Evolutionary conservation across 2,329 filamentous ascomycete genomes (phyloP).

Genomic region (Davidsoniella neocaledoniae): DNA sequence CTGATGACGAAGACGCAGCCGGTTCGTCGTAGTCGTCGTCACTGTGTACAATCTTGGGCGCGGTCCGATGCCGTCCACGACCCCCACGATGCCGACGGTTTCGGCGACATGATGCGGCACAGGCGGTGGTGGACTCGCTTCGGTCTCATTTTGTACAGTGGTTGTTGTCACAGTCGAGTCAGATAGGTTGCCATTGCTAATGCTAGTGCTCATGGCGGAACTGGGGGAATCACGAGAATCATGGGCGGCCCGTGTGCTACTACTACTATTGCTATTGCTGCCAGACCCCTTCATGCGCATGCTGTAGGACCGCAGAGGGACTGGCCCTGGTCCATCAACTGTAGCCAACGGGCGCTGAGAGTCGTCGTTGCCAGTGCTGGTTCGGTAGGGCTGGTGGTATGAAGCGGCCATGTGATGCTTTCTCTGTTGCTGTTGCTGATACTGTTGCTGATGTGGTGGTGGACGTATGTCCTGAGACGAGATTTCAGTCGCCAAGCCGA

Average conservation of each 20-base stretch:
- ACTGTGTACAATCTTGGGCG: constrained; percentile 1
- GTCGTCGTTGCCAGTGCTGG: no score
- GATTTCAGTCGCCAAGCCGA: no score
- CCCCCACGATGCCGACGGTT: neutral
- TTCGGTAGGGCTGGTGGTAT: no score
- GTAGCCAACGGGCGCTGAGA: no score
- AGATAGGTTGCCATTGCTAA: constrained; percentile 1
- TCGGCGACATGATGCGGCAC: neutral
- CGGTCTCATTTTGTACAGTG: neutral
- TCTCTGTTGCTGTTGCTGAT: no score
- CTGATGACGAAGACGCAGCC: constrained; percentile 3
- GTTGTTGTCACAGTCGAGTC: constrained; percentile 9
- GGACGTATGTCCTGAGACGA: no score
- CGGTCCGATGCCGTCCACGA: neutral
- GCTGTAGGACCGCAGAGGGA: neutral
- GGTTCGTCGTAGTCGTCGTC: constrained; percentile 4
- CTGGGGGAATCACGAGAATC: no score
- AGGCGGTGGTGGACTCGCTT: neutral
- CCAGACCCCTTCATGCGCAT: neutral
- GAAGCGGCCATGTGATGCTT: no score
- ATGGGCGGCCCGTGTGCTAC: no score
- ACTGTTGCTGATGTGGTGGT: no score
- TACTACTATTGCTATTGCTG: neutral
- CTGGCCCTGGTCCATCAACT: neutral
- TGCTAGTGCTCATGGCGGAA: neutral